Percentiles rank a stretch among this genome's conserved stretches.
These are phyloP conservation scores for Magnusiomyces sp. DNA, from an alignment of 1,139 yeast genomes.

Conservation along the genomic window DNA sequence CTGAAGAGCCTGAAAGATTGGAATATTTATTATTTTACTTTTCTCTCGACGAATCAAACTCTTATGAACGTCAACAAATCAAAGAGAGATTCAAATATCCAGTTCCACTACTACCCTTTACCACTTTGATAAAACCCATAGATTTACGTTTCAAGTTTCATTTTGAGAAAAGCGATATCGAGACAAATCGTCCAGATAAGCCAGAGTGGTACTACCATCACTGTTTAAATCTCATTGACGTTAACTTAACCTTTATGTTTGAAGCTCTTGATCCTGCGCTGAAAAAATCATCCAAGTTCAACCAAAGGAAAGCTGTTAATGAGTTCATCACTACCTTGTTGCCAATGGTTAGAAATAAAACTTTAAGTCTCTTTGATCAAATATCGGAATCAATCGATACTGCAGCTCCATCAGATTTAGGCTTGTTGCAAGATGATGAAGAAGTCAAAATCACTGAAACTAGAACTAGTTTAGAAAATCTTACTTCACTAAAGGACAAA, in stretches of 20 bases:
- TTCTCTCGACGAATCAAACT: neutral
- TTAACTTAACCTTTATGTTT: slow-evolving; percentile 37
- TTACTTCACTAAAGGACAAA: too few species aligned
- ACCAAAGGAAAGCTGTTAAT: slow-evolving; percentile 29
- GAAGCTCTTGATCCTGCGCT: slow-evolving; percentile 31
- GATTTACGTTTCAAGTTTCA: slow-evolving; percentile 62
- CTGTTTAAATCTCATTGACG: slow-evolving; percentile 42
- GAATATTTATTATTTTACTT: neutral
- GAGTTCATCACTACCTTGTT: slow-evolving; percentile 53
- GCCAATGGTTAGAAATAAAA: slow-evolving; percentile 43
- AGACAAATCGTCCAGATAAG: slow-evolving; percentile 61
- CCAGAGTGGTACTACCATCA: slow-evolving; percentile 76
- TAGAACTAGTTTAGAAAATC: too few species aligned
- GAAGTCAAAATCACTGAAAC: too few species aligned
- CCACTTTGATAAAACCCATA: slow-evolving; percentile 48
- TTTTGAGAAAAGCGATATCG: slow-evolving; percentile 48
- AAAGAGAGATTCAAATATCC: slow-evolving; percentile 25
- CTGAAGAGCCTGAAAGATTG: neutral
- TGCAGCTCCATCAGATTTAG: too few species aligned
- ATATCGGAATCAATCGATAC: slow-evolving; percentile 30
- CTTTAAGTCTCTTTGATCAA: slow-evolving; percentile 32
- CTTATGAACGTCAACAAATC: neutral
- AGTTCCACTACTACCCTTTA: slow-evolving; percentile 50
- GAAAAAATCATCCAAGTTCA: slow-evolving; percentile 24
- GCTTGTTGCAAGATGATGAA: too few species aligned